Conservation (phyloP, 164 flowering plant species). For the Nymphaea thermarum region DNA sequence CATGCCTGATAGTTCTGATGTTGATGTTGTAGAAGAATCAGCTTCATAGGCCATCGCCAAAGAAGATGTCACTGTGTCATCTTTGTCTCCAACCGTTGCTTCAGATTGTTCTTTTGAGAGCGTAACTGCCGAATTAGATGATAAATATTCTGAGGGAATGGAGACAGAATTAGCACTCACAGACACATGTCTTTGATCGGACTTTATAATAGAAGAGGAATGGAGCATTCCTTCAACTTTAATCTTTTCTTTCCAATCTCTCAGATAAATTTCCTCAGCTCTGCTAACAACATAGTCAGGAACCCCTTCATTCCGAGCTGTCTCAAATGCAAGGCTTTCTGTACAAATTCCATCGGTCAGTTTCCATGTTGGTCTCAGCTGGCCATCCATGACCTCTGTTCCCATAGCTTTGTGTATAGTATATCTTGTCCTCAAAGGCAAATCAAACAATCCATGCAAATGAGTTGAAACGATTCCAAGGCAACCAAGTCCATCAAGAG, state of each 20-base stretch:
- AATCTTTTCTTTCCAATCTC: slow-evolving; percentile 7
- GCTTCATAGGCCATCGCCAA: neutral
- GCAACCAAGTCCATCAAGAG: slow-evolving; percentile 73
- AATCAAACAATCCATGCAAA: slow-evolving; percentile 70
- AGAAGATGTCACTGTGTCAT: neutral
- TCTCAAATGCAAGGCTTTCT: slow-evolving; percentile 98
- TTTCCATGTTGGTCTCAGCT: slow-evolving; percentile 80
- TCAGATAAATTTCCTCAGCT: slow-evolving; percentile 67
- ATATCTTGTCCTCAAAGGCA: slow-evolving; percentile 54
- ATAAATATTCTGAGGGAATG: neutral
- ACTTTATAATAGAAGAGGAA: neutral
- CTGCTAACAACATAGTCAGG: slow-evolving; percentile 59
- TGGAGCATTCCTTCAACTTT: neutral
- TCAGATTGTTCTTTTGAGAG: neutral
- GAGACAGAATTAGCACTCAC: neutral
- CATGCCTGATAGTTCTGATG: neutral
- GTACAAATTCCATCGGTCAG: slow-evolving; percentile 77
- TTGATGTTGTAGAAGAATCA: neutral
- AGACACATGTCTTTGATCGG: neutral
- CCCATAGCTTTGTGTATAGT: slow-evolving; percentile 81
- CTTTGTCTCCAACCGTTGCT: neutral
- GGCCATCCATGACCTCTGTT: slow-evolving; percentile 46
- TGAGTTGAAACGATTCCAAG: slow-evolving; percentile 93
- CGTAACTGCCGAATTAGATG: neutral
- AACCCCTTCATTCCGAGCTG: slow-evolving; percentile 81